Evolutionary conservation across 108 stramenopile species (phyloP).

Genomic region (Fistulifera solaris): DNA sequence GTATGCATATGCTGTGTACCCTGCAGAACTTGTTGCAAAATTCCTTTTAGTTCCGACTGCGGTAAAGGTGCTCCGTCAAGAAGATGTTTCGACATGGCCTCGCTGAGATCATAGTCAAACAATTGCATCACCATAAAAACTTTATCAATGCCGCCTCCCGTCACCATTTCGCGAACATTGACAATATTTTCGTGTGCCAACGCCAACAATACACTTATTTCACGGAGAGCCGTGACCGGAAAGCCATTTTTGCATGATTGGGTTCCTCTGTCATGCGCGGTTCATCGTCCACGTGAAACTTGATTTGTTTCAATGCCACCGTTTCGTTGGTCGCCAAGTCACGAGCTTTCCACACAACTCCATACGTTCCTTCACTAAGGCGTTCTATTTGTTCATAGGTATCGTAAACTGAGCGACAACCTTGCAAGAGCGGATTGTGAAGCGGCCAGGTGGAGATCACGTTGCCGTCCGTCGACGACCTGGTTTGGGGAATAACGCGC

Average conservation of each 20-base stretch:
- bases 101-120: slow-evolving; percentile 86
- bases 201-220: slow-evolving; percentile 73
- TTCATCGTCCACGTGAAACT: slow-evolving; percentile 50
- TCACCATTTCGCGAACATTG: slow-evolving; percentile 78
- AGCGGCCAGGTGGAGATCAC: slow-evolving; percentile 7
- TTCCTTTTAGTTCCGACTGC: slow-evolving; percentile 72
- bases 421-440: slow-evolving; percentile 76
- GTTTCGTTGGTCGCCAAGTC: slow-evolving; percentile 35
- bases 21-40: slow-evolving; percentile 71
- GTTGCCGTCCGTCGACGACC: neutral
- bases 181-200: slow-evolving; percentile 83
- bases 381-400: slow-evolving; percentile 73
- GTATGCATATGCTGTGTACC: slow-evolving; percentile 73
- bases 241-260: slow-evolving; percentile 40
- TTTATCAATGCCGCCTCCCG: slow-evolving; percentile 52
- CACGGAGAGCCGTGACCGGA: slow-evolving; percentile 87
- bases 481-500: neutral
- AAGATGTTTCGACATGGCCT: slow-evolving; percentile 39
- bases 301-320: slow-evolving; percentile 91
- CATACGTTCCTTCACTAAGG: slow-evolving; percentile 90
- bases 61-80: slow-evolving; percentile 43
- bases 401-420: slow-evolving; percentile 81
- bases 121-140: slow-evolving; percentile 94
- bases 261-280: slow-evolving; percentile 39
- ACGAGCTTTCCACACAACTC: slow-evolving; percentile 89